A percentile compares a stretch with the other conserved stretches of the same genome.
These are phyloP conservation scores for Trametes polyzona DNA, from an alignment of 1,284 basidiomycete species.

Conservation along the genomic window DNA sequence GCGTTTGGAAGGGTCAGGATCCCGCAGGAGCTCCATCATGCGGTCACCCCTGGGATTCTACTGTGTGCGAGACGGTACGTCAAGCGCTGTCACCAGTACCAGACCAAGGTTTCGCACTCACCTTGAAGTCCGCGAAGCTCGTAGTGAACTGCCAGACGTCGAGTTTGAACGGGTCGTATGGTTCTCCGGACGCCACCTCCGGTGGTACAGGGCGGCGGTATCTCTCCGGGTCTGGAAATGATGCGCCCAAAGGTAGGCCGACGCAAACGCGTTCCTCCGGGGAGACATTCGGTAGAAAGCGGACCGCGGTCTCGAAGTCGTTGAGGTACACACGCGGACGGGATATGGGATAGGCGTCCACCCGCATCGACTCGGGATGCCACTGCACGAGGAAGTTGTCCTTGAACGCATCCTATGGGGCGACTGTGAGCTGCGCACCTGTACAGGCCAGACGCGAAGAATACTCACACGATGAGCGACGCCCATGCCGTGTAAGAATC, in stretches of 20 bases:
- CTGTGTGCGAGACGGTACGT: no score
- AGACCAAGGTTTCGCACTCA: no score
- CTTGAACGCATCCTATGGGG: slow-evolving; percentile 13
- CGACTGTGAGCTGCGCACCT: not conserved
- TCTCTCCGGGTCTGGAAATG: not conserved
- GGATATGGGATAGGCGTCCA: not conserved
- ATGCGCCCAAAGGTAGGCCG: not conserved
- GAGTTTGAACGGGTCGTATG: slow-evolving; percentile 35
- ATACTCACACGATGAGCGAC: not conserved
- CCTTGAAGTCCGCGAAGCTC: slow-evolving; percentile 11
- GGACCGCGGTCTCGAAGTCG: slow-evolving; percentile 13
- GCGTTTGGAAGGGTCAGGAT: no score
- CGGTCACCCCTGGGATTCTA: no score
- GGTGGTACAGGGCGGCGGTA: slow-evolving; percentile 27
- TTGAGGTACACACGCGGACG: slow-evolving; percentile 14
- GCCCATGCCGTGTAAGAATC: not conserved
- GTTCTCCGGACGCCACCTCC: slow-evolving; percentile 18
- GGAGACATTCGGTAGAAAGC: slow-evolving; percentile 10
- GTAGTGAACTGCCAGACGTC: slow-evolving; percentile 37
- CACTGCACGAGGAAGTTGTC: slow-evolving; percentile 20
- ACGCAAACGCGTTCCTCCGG: slow-evolving; percentile 12
- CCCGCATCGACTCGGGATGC: slow-evolving; percentile 2
- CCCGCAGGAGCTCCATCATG: no score
- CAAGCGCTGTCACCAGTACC: no score
- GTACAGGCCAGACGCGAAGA: no score